Evolutionary conservation across 345 rosid species (phyloP).

Genomic region (Eutrema heterophyllum): DNA sequence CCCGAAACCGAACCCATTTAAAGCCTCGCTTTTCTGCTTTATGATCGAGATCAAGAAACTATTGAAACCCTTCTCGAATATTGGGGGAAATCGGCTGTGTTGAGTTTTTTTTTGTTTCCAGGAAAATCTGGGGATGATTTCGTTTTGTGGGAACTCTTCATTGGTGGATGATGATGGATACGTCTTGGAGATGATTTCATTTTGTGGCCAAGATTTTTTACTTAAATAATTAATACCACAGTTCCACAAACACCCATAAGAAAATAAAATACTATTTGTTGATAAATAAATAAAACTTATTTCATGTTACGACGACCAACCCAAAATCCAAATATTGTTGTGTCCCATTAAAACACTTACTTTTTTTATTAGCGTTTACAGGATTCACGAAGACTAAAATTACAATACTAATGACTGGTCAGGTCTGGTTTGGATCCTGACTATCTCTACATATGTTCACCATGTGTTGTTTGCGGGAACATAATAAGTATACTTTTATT

Average conservation of each 20-base stretch:
- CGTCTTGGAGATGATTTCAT: background rate
- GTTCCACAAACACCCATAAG: background rate
- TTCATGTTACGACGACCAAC: background rate
- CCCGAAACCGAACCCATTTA: constrained; percentile 35
- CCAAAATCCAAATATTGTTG: background rate
- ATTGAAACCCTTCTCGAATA: background rate
- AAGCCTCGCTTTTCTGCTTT: too few relatives aligned
- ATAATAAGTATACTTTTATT: background rate
- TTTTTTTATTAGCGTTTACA: background rate
- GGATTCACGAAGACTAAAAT: background rate
- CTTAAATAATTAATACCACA: background rate
- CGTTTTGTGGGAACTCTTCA: background rate
- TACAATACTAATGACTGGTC: background rate
- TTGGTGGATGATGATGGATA: constrained; percentile 13
- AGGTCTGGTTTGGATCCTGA: background rate
- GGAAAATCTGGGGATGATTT: background rate
- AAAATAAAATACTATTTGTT: background rate
- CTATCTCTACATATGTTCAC: background rate
- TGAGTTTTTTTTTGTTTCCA: background rate
- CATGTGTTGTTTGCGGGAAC: constrained; percentile 1
- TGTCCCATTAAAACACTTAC: background rate
- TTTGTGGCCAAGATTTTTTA: constrained; percentile 22
- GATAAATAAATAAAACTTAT: background rate
- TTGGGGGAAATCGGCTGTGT: background rate
- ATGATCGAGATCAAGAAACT: background rate